Conservation (phyloP, 2,329 filamentous ascomycete genomes). For the Bipolaris bicolor region DNA sequence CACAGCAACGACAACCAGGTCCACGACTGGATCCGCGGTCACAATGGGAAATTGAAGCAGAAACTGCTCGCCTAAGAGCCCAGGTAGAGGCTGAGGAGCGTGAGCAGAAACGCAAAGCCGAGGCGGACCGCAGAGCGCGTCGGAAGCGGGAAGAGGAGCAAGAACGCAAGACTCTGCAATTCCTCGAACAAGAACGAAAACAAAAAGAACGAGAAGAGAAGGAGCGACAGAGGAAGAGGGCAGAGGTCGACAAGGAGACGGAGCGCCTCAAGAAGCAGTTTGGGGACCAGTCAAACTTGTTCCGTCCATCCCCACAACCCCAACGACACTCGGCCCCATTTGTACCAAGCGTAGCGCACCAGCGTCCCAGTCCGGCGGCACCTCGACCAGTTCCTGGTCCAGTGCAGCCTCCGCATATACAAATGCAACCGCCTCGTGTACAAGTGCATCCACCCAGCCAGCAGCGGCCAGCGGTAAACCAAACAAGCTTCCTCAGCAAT, state of each 20-base stretch:
- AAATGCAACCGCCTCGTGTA: slow-evolving; percentile 22
- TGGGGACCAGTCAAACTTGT: slow-evolving; percentile 55
- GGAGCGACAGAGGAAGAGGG: slow-evolving; percentile 61
- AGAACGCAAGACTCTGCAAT: slow-evolving; percentile 48
- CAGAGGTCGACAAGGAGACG: slow-evolving; percentile 73
- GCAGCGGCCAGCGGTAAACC: slow-evolving; percentile 38
- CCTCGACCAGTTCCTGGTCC: slow-evolving; percentile 23
- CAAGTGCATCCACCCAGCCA: slow-evolving; percentile 27
- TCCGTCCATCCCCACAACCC: slow-evolving; percentile 26
- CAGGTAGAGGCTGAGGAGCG: slow-evolving; percentile 53
- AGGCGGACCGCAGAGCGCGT: slow-evolving; percentile 59
- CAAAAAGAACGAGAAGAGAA: slow-evolving; percentile 70
- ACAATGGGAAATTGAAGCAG: slow-evolving; percentile 60
- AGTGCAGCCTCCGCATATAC: slow-evolving; percentile 21
- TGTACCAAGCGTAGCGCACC: slow-evolving; percentile 24
- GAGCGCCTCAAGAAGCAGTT: slow-evolving; percentile 72
- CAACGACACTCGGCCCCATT: slow-evolving; percentile 34
- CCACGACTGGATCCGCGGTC: slow-evolving; percentile 55
- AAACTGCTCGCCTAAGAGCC: slow-evolving; percentile 56
- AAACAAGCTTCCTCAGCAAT: slow-evolving; percentile 47
- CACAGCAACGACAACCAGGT: slow-evolving; percentile 16
- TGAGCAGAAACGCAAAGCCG: slow-evolving; percentile 54
- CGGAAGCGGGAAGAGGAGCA: slow-evolving; percentile 64
- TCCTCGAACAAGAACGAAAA: slow-evolving; percentile 52
- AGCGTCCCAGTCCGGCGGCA: slow-evolving; percentile 12